phyloP scores from a whole-genome alignment of 2,329 filamentous ascomycete species.

The Fusarium sp. region DNA sequence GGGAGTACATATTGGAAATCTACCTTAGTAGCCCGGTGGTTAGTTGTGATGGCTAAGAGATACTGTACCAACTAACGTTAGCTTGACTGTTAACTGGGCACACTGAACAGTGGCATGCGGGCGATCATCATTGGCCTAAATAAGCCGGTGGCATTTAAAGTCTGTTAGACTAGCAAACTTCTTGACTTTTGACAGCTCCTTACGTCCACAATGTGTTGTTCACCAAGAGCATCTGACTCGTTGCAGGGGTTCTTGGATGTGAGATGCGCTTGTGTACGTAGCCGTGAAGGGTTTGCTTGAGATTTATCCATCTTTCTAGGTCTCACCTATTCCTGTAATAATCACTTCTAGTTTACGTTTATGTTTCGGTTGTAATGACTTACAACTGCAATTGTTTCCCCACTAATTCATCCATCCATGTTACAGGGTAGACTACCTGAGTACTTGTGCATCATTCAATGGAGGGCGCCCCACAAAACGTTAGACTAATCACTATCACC shows the following conservation, averaged over 20 bases:
- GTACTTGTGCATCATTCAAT: neutral
- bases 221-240: neutral
- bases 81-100: neutral
- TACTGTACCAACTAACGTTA: neutral
- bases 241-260: neutral
- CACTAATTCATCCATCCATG: neutral
- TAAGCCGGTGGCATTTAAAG: neutral
- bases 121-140: neutral
- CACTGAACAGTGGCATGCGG: neutral
- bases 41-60: neutral
- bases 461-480: neutral
- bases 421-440: neutral
- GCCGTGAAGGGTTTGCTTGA: neutral
- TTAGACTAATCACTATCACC: conserved; percentile 29
- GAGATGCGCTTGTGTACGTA: neutral
- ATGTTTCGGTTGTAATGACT: neutral
- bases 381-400: neutral
- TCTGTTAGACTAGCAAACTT: neutral
- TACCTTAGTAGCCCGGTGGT: neutral
- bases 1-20: neutral
- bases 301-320: neutral
- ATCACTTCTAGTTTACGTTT: neutral
- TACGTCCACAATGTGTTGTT: neutral
- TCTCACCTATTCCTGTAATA: neutral
- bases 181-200: neutral